Percentiles rank a stretch among this genome's conserved stretches.
These are phyloP conservation scores for Dothidotthia symphoricarpi DNA, from an alignment of 2,329 filamentous ascomycete species.

Conservation along the genomic window DNA sequence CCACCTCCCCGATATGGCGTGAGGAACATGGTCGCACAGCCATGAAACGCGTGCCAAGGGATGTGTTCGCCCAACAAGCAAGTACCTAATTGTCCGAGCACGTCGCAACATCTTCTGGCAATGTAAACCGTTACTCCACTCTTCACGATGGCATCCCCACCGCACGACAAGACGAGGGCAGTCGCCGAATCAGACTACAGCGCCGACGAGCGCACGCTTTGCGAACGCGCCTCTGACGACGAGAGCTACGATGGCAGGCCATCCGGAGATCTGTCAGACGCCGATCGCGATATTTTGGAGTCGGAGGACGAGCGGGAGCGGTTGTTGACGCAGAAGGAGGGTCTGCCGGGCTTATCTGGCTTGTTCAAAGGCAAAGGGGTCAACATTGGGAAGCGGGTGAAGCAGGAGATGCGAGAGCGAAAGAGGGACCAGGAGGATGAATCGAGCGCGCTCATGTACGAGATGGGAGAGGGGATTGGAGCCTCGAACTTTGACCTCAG, in stretches of 20 bases:
- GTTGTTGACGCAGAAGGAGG: constrained; percentile 38
- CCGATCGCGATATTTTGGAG: constrained; percentile 42
- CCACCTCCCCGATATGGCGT: background rate
- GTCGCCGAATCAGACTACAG: constrained; percentile 22
- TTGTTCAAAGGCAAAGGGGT: constrained; percentile 31
- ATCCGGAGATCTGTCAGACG: constrained; percentile 36
- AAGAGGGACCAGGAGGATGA: constrained; percentile 58
- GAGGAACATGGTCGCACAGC: background rate
- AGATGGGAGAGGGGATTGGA: constrained; percentile 80
- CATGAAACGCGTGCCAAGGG: constrained; percentile 10
- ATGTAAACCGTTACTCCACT: constrained; percentile 14
- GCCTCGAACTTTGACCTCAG: constrained; percentile 52
- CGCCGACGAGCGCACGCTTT: constrained; percentile 33
- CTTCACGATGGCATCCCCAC: constrained; percentile 22
- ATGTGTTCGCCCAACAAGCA: background rate
- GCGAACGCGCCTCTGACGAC: constrained; percentile 32
- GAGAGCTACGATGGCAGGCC: constrained; percentile 35
- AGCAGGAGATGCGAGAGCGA: constrained; percentile 27
- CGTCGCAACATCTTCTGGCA: background rate
- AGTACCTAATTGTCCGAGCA: too few relatives aligned
- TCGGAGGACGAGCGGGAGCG: constrained; percentile 50
- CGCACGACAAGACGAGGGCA: constrained; percentile 15
- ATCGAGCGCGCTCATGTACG: constrained; percentile 77
- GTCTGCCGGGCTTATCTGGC: constrained; percentile 25
- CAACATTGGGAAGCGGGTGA: constrained; percentile 32